Percentiles rank a stretch among this genome's conserved stretches.
These are phyloP conservation scores for Leccinum fallax DNA, from an alignment of 1,284 basidiomycete genomes.

Conservation along the genomic window DNA sequence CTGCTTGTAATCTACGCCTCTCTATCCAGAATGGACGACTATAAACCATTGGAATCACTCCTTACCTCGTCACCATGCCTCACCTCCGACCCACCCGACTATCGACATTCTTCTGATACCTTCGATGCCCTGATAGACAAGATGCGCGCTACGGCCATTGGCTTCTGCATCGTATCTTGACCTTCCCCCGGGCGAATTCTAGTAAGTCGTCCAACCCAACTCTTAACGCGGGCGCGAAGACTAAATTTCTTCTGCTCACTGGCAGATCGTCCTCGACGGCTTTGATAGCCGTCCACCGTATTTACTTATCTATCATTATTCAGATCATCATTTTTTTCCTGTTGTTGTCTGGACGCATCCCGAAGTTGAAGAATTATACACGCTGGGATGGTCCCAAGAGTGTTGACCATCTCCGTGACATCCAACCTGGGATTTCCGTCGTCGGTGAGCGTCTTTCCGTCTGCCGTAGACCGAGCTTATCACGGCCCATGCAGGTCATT, in stretches of 20 bases:
- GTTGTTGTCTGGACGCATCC: background rate
- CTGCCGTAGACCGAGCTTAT: background rate
- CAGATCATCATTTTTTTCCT: constrained; percentile 5
- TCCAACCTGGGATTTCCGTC: constrained; percentile 13
- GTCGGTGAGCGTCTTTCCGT: constrained; percentile 33
- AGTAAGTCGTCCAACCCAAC: background rate
- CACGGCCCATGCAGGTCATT: constrained; percentile 60
- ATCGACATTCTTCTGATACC: background rate
- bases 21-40: constrained; percentile 16
- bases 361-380: background rate
- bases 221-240: background rate
- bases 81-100: background rate
- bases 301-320: constrained; percentile 15
- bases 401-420: background rate
- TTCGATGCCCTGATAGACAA: constrained; percentile 6
- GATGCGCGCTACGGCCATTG: background rate
- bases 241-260: constrained; percentile 5
- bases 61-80: background rate
- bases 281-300: constrained; percentile 7
- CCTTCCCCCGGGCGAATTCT: background rate
- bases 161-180: constrained; percentile 14
- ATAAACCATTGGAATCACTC: background rate
- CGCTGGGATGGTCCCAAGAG: background rate
- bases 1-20: background rate
- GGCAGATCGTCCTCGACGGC: constrained; percentile 9